Base-by-base conservation (phyloP, 495 filamentous ascomycete genomes). In the Pyrenula aspistea region DNA sequence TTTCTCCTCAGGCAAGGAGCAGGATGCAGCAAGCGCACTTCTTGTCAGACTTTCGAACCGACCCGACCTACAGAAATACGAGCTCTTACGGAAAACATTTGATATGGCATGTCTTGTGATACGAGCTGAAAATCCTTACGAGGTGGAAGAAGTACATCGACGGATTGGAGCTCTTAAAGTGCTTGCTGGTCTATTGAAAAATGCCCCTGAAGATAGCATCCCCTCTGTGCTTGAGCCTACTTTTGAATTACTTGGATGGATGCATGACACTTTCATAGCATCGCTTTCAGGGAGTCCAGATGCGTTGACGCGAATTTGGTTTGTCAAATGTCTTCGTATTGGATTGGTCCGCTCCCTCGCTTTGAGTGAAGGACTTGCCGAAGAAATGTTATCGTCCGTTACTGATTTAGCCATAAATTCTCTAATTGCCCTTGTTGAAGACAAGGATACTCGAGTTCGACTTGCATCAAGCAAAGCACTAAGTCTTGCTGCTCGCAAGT, bases 381-480 rank as follows among this genome's bases (percentile, higher is more conserved):
- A 52, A 21, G 50, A 52, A 24, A 20, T 52, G 19, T 52, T 52
- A 20, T 10, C n/a, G 50, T 20, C 19, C 19, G 55, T 59, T 12
- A 53, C 87, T 4, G 84, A 90, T 60, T 74, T 78, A 22, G 77
- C 81, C 8, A 84, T 93, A 59, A 83, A 82, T 23, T 77, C 82
- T 54, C 66, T 91, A 2, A 42, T 42, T 8, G 15, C 4, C 4
- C 15, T 42, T 15, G 75, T 97, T 3, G 81, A 79, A 10, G 91
- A 97, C 63, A 86, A 88, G 57, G 89, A 96, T 61, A 96, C 91
- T 0, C 86, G 88, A 4, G 89, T 97, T 24, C 77, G 93, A 42
- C 81, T 94, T 67, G 86, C 92, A 31, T 88, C 92, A 10, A 94
- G 89, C 69, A 99, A 99, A 70, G 86, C 91, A 12, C 78, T 97